phyloP scores from a whole-genome alignment of 2,329 filamentous ascomycete genomes.

The Akanthomyces dipterigenus region DNA sequence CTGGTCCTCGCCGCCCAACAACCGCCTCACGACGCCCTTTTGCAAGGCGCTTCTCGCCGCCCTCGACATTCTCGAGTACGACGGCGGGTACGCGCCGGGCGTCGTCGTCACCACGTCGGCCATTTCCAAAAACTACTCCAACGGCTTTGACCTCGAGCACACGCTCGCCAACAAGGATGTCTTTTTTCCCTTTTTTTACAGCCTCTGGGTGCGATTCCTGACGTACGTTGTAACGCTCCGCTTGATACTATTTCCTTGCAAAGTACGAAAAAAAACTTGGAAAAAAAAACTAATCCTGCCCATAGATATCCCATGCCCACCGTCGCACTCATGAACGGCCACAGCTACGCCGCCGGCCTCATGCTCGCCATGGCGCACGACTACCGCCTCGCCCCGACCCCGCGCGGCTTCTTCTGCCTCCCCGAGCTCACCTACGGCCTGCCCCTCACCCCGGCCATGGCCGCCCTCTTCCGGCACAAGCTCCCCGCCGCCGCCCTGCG shows the following conservation, averaged over 20 bases:
- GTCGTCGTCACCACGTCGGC: conserved; percentile 71
- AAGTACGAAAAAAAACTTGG: not conserved
- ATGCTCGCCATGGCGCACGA: conserved; percentile 80
- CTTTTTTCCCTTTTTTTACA: conserved; percentile 59
- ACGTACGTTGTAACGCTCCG: no score
- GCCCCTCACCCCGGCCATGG: conserved; percentile 68
- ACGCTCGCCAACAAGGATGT: conserved; percentile 47
- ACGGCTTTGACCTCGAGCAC: conserved; percentile 71
- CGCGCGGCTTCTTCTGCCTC: conserved; percentile 67
- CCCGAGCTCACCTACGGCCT: conserved; percentile 79
- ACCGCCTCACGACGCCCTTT: conserved; percentile 64
- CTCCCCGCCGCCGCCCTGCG: conserved; percentile 50
- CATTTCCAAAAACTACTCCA: conserved; percentile 74
- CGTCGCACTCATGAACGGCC: conserved; percentile 70
- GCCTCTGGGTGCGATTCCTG: conserved; percentile 54
- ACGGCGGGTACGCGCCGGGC: conserved; percentile 53
- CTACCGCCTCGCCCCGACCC: conserved; percentile 69
- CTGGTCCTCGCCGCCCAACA: conserved; percentile 66
- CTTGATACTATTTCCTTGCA: no score
- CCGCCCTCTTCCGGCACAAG: conserved; percentile 67
- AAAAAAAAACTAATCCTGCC: not conserved
- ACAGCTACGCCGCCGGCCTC: conserved; percentile 75
- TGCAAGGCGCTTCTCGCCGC: conserved; percentile 61
- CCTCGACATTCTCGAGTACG: conserved; percentile 67
- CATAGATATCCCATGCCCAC: conserved; percentile 69